Base-by-base conservation (phyloP, 768 basidiomycete genomes). In the Grammothele lineata region DNA sequence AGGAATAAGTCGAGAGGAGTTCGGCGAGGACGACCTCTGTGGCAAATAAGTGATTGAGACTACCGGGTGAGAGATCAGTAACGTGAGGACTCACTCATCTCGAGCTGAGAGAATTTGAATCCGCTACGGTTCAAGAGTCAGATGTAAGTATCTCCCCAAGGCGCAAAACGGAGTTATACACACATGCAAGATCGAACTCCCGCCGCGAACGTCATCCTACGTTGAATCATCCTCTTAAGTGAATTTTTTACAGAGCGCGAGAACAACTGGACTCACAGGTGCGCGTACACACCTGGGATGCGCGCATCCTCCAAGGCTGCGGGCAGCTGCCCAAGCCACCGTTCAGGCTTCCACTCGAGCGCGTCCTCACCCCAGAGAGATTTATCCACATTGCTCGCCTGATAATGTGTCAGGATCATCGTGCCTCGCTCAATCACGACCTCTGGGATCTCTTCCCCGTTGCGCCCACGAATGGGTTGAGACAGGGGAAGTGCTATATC, bases 301-400 rank as follows among this genome's bases (percentile, higher is more conserved):
- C 60, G 54, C 11, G 66, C 61, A 1, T 59, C 56, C 10, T 54
- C 47, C 27, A 62, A 55, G n/a, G 45, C 50, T 7, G 48, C 24
- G 0, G 58, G 59, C 5, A 60, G 44, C 6, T 50, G 56, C 18
- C 38, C 37, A 4, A 72, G 55, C 70, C 70, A 75, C 27, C 73
- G 63, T 42, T 74, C 72, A 7, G 73, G 72, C 43, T 62, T 70
- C 67, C 69, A 76, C 42, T 69, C 67, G 10, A 62, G 32, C 3
- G 69, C 63, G 49, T 75, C 73, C 7, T 54, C 51, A 1, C 73
- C 74, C 74, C 73, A 75, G 2, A 70, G 52, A 2, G 55, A 60
- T 11, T 62, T 61, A 52, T 66, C 59, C 17, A 58, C 53, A 54
- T 75, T 74, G 7, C 59, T 57, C 15, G 58, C 63, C 11, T 61